These are phyloP conservation scores for Eimeria acervulina DNA, from an alignment of 169 alveolate species.

Conservation along the genomic window DNA sequence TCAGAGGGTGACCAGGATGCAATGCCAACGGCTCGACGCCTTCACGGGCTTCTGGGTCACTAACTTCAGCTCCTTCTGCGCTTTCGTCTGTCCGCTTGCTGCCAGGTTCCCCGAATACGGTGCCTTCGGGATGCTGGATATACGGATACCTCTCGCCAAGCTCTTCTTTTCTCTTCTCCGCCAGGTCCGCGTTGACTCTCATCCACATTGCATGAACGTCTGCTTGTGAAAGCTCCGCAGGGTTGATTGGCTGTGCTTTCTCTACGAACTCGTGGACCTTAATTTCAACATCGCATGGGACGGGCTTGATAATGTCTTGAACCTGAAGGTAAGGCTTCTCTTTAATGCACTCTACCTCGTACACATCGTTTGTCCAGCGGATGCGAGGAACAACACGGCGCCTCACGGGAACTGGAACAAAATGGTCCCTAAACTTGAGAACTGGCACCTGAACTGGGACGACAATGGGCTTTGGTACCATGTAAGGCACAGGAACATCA, in stretches of 20 bases:
- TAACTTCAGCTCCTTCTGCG: constrained; percentile 78
- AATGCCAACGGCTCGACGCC: constrained; percentile 88
- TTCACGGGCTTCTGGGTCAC: constrained; percentile 74
- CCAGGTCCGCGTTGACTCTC: constrained; percentile 92
- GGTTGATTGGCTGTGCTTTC: constrained; percentile 91
- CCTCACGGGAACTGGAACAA: constrained; percentile 93
- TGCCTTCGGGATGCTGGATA: constrained; percentile 83
- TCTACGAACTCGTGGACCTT: constrained; percentile 89
- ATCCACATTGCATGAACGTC: constrained; percentile 94
- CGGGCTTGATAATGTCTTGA: constrained; percentile 91
- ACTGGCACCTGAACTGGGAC: constrained; percentile 94
- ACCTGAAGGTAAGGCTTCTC: constrained; percentile 91
- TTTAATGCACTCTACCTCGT: constrained; percentile 92
- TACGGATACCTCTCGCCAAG: constrained; percentile 84
- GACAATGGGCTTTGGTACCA: constrained; percentile 93
- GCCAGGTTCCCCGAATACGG: constrained; percentile 85
- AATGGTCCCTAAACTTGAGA: constrained; percentile 91
- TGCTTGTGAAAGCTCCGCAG: constrained; percentile 93
- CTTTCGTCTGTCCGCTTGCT: constrained; percentile 74
- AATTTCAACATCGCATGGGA: constrained; percentile 92
- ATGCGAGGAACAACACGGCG: constrained; percentile 91
- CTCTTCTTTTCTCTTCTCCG: constrained; percentile 84
- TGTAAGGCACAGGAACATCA: constrained; percentile 93
- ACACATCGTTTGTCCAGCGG: constrained; percentile 91
- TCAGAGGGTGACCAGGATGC: constrained; percentile 90